Evolutionary conservation across 495 filamentous ascomycete species (phyloP), one percentile per base, ranked within the genome.

Genomic region (Hypoxylon intermedium): DNA sequence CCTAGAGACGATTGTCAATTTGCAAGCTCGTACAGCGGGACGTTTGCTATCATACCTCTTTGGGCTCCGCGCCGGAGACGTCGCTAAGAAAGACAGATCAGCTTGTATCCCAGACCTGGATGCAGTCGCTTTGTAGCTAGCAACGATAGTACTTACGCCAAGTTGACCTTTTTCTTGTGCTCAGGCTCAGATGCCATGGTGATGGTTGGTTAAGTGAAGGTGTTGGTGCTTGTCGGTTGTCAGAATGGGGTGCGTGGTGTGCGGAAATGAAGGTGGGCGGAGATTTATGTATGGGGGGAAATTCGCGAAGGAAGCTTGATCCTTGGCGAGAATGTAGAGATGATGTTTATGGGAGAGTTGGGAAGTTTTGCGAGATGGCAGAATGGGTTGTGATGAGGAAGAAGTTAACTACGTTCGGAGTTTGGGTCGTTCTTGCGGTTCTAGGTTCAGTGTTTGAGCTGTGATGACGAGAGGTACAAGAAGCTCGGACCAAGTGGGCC

Each of bases 111-210:
- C 18, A 12, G 6, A 16, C 23, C 45, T 15, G 19, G 44, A 24
- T 31, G 20, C 23, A 9, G 15, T 15, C 11, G 15, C 26, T 49
- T 31, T 24, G 18, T 51, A 28, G 42, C 73, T 9, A 53, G 31
- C 3, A 42, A 13, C 7, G n/a, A 5, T 13, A n/a, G 23, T 19
- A 77, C 91, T 72, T 88, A 96, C 92, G 87, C 84, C 69, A 97
- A 79, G 79, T 97, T 90, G 74, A 89, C 87, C 87, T 96, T 95
- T 80, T 89, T 87, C 87, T 96, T 96, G 46, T 93, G 88, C 64
- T 95, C 90, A 47, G 85, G 88, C 70, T 93, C 68, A 55, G 48
- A 67, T 58, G 71, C 71, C 65, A 60, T 69, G 64, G 12, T 71
- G 70, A 41, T 71, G 69, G 47, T 65, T 68, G 65, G 69, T 70